Percentiles rank a stretch among this genome's conserved stretches.
Conservation (phyloP, 176 grass and related monocot genomes). For the Chrysopogon serrulatus region DNA sequence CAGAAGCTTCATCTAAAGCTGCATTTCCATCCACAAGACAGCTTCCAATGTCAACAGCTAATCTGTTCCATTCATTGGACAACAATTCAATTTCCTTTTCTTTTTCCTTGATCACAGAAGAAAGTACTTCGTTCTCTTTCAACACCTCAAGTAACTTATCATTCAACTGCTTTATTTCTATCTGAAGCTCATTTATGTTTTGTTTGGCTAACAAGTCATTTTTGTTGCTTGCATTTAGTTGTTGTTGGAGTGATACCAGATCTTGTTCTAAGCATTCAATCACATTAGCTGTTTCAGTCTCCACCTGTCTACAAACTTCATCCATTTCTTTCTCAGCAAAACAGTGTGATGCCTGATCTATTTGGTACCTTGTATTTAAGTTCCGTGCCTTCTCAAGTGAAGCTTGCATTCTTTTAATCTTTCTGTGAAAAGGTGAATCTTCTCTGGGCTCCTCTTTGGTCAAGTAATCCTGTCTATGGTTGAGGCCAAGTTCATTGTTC, state of each 20-base stretch:
- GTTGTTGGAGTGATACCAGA: conserved; percentile 45
- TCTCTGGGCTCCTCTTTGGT: conserved; percentile 50
- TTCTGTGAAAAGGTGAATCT: conserved; percentile 79
- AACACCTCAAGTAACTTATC: conserved; percentile 39
- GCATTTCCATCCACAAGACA: conserved; percentile 67
- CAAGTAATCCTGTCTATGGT: conserved; percentile 10
- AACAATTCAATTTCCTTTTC: conserved; percentile 52
- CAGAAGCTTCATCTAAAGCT: conserved; percentile 67
- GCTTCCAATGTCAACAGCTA: conserved; percentile 71
- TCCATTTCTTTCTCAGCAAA: conserved; percentile 86
- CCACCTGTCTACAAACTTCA: conserved; percentile 84
- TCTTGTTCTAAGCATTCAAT: conserved; percentile 96
- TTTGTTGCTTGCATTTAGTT: conserved; percentile 49
- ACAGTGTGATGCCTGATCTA: conserved; percentile 64
- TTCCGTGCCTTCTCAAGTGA: conserved; percentile 70
- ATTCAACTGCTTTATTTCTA: conserved; percentile 47
- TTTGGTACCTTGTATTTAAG: conserved; percentile 60
- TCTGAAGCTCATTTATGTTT: conserved; percentile 37
- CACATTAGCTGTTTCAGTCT: conserved; percentile 90
- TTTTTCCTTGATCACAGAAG: conserved; percentile 44
- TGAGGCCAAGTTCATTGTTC: conserved; percentile 36
- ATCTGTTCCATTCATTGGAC: conserved; percentile 59
- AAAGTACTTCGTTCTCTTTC: conserved; percentile 46
- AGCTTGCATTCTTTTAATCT: conserved; percentile 90
- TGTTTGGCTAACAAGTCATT: conserved; percentile 47